These are phyloP conservation scores for Teratosphaeria gauchensis DNA, from an alignment of 2,329 filamentous ascomycete genomes.

Conservation along the genomic window DNA sequence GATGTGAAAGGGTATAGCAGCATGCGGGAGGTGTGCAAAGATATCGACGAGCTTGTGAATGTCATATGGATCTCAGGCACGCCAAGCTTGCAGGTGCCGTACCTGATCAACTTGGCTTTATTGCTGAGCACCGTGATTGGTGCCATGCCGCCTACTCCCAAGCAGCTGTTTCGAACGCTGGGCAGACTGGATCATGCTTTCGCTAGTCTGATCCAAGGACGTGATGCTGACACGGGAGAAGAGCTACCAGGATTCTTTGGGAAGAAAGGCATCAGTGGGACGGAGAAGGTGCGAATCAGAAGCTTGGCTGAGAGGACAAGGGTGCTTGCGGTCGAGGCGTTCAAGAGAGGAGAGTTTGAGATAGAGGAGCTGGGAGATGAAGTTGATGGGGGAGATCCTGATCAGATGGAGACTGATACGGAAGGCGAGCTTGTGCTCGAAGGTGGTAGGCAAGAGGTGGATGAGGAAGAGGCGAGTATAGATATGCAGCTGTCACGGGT, in stretches of 20 bases:
- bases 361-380: conserved; percentile 23
- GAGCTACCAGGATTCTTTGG: conserved; percentile 61
- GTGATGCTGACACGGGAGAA: conserved; percentile 56
- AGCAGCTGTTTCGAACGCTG: conserved; percentile 60
- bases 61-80: conserved; percentile 81
- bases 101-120: conserved; percentile 67
- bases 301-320: conserved; percentile 71
- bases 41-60: conserved; percentile 66
- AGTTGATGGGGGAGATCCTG: conserved; percentile 24
- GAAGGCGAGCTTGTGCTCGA: conserved; percentile 27
- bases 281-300: conserved; percentile 80
- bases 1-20: conserved; percentile 45
- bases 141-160: conserved; percentile 59
- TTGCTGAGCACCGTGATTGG: conserved; percentile 62
- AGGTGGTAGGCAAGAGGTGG: conserved; percentile 17
- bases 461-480: conserved; percentile 31
- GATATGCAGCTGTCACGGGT: conserved; percentile 65
- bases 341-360: conserved; percentile 45
- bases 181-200: conserved; percentile 78
- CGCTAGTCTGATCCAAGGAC: conserved; percentile 59
- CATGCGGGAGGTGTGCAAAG: conserved; percentile 61
- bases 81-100: conserved; percentile 74
- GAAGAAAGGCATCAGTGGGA: conserved; percentile 57
- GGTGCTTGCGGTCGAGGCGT: conserved; percentile 57
- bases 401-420: conserved; percentile 31